Percentiles rank a stretch among this genome's conserved stretches.
Conservation (phyloP, 2,329 filamentous ascomycete genomes). For the Aspergillaceae sp. region DNA sequence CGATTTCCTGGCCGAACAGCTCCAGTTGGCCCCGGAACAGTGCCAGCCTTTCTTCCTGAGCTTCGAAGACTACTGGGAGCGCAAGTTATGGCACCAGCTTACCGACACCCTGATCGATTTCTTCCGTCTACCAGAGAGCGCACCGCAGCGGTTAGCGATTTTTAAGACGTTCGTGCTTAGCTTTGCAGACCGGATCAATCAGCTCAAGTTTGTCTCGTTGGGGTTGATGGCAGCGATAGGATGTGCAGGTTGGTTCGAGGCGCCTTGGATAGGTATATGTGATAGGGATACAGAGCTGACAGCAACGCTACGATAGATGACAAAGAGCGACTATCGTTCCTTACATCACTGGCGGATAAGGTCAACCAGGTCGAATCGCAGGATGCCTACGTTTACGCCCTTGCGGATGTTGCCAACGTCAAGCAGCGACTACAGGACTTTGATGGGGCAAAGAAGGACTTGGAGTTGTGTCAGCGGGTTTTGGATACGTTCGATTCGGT, state of each 20-base stretch:
- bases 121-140: constrained; percentile 75
- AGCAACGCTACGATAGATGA: constrained; percentile 54
- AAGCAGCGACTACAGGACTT: constrained; percentile 73
- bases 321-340: constrained; percentile 74
- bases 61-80: constrained; percentile 96
- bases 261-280: background rate
- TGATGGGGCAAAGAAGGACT: constrained; percentile 73
- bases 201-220: constrained; percentile 89
- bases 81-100: constrained; percentile 98
- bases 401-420: constrained; percentile 78
- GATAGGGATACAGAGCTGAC: constrained; percentile 2
- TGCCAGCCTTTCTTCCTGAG: constrained; percentile 79
- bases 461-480: constrained; percentile 79
- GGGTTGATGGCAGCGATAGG: constrained; percentile 80
- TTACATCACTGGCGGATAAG: constrained; percentile 72
- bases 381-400: constrained; percentile 91
- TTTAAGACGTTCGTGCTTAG: constrained; percentile 93
- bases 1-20: constrained; percentile 85
- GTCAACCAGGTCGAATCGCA: constrained; percentile 88
- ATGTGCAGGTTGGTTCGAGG: constrained; percentile 42
- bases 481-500: constrained; percentile 90
- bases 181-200: constrained; percentile 98
- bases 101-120: constrained; percentile 81
- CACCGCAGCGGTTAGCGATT: constrained; percentile 73
- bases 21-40: constrained; percentile 77